Evolutionary conservation across 805 yeast genomes (phyloP), one percentile per base, ranked within the genome.

Genomic region (Schwanniomyces vanrijiae): DNA sequence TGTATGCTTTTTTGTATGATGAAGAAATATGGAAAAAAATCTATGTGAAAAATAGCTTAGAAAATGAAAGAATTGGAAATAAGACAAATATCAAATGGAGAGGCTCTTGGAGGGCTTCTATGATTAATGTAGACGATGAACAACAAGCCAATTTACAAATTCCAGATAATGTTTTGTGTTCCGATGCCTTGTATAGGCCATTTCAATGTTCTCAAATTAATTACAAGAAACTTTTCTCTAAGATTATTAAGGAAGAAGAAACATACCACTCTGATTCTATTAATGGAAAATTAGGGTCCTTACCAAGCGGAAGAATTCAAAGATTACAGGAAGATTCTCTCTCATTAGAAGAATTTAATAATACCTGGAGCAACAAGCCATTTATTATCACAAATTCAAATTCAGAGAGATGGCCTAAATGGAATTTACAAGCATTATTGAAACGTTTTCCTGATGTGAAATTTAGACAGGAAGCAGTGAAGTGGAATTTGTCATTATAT

Each of bases 391-490:
- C 71, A 1, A 65, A 58, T 52, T 25, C 46, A 10, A 53, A 61
- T 9, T 11, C 33, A 7, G 14, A 42, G 1, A 66, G 83, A 51
- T 86, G 86, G 95, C 92, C 86, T 6, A 43, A 63, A 2, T 87
- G 96, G 95, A 68, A 74, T 7, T 60, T 85, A 16, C 66, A 68
- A 1, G 60, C 66, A 16, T 68, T 90, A 22, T 64, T 74, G 4
- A 50, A 64, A 2, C 61, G 84, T 44, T 89, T 84, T 52, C 81
- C 89, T 1, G 62, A 76, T 19, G 83, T 78, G 2, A 69, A 65
- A 40, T 91, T 91, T 65, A 78, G 92, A 45, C 96, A 90, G 64
- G 97, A 91, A 65, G 81, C 88, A 25, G 92, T 89, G 40, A 79
- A 82, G 51, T 90, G 97, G 96, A 76, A 83, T 2, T 68, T 90